Evolutionary conservation across 169 alveolate genomes (phyloP), one percentile per base, ranked within the genome.

Genomic region (Babesia ovata): DNA sequence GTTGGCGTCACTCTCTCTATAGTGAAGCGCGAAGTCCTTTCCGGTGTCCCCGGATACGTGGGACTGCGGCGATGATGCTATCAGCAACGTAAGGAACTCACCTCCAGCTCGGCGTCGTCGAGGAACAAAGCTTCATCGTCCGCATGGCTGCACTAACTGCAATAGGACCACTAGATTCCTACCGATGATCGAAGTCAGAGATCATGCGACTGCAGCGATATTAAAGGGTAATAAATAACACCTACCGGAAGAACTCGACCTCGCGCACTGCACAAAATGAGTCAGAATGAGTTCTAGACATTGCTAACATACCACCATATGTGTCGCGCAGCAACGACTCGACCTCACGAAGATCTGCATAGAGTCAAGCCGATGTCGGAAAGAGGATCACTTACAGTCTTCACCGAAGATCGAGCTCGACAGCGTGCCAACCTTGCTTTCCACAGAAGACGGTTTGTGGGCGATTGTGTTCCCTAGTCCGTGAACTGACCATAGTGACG

Each of bases 251-350:
- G 70, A 61, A 75, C 46, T 50, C 28, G 14, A 83, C 71, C 46
- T 83, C 90, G 11, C 71, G 59, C 16, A 7, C 90, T 83, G 73
- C 26, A 63, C 19, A 49, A 33, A 6, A 28, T 8, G 39, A 16
- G 62, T 62, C 24, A 57, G 4, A 19, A 29, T 22, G 13, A 61
- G 54, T 12, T 19, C 33, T 36, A 36, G 12, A 6, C 8, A 2
- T 17, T 14, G 53, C 22, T 16, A 42, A 74, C 90, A 0, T 39
- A 83, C 90, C 90, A 16, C 90, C 90, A 33, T 83, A 83, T 2
- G 75, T 44, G 58, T 46, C 61, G 21, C 50, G 24, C 33, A 83
- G 58, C 21, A 60, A 76, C 26, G 59, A 11, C 39, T 83, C 90
- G 29, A 83, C 90, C 62, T 79, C 59, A 6, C 50, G 73, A 10